Evolutionary conservation across 176 grass and related monocot genomes (phyloP).

Genomic region (Juncus effusus): DNA sequence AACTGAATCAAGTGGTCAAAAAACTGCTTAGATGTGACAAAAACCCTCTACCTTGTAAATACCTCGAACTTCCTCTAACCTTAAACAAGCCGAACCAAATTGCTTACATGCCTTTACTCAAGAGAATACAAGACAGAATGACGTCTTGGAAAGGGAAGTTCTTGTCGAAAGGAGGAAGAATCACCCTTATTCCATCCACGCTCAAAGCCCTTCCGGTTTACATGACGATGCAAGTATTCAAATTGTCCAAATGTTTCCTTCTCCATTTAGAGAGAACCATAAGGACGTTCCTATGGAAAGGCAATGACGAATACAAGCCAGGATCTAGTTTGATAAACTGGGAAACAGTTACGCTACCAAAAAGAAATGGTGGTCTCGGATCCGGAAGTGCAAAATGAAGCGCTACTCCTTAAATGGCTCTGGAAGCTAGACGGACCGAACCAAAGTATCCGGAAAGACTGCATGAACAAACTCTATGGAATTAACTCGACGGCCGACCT

Average conservation of each 20-base stretch:
- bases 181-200: background rate
- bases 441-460: too few relatives aligned
- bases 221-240: too few relatives aligned
- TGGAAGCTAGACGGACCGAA: background rate
- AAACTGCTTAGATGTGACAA: too few relatives aligned
- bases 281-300: background rate
- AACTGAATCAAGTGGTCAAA: background rate
- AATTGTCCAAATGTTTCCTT: too few relatives aligned
- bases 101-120: background rate
- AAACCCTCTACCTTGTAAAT: background rate
- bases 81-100: background rate
- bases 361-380: background rate
- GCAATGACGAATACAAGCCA: background rate
- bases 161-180: background rate
- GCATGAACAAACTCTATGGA: too few relatives aligned
- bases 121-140: background rate
- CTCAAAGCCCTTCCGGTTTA: background rate
- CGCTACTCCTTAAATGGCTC: background rate
- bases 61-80: background rate
- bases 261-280: too few relatives aligned
- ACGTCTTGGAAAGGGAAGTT: background rate
- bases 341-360: background rate
- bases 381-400: too few relatives aligned
- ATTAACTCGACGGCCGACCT: too few relatives aligned
- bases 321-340: background rate